Evolutionary conservation across 1,284 basidiomycete species (phyloP).

Genomic region (Vanrija pseudolonga): DNA sequence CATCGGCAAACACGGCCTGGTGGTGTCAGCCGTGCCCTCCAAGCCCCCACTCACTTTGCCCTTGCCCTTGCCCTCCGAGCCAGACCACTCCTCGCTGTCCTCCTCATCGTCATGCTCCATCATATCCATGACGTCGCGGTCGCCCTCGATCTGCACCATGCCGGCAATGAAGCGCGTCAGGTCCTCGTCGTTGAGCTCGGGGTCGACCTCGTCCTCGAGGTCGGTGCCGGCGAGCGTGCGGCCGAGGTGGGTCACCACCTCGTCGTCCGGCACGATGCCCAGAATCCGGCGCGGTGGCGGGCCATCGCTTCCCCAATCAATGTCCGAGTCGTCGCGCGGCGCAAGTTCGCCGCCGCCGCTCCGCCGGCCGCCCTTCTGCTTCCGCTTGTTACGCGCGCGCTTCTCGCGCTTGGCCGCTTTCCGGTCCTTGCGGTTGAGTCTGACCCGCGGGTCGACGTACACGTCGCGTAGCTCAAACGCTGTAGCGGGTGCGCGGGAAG

Average conservation of each 20-base stretch:
- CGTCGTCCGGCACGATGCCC: slow-evolving; percentile 5
- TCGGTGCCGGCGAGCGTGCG: slow-evolving; percentile 15
- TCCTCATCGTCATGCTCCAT: slow-evolving; percentile 16
- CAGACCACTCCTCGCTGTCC: slow-evolving; percentile 7
- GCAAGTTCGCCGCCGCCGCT: slow-evolving; percentile 9
- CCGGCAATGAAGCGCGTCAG: slow-evolving; percentile 26
- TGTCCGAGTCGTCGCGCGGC: slow-evolving; percentile 42
- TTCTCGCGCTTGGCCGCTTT: slow-evolving; percentile 33
- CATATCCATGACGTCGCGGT: slow-evolving; percentile 9
- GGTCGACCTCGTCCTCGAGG: slow-evolving; percentile 15
- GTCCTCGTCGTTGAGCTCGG: slow-evolving; percentile 26
- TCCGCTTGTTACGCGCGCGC: slow-evolving; percentile 17
- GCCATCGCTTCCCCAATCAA: slow-evolving; percentile 50
- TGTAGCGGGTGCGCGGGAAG: neutral
- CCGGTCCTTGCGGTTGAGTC: slow-evolving; percentile 20
- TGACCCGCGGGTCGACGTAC: slow-evolving; percentile 25
- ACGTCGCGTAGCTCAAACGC: slow-evolving; percentile 12
- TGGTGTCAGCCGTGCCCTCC: neutral
- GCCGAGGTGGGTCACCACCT: slow-evolving; percentile 18
- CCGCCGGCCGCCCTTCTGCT: slow-evolving; percentile 10
- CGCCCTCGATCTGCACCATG: slow-evolving; percentile 12
- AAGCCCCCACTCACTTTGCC: neutral
- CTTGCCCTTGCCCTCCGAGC: slow-evolving; percentile 11
- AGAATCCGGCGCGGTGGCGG: slow-evolving; percentile 23
- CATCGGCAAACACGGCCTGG: neutral